Conservation (phyloP, 1,139 yeast genomes). For the Casaregolazyma lundiana region DNA sequence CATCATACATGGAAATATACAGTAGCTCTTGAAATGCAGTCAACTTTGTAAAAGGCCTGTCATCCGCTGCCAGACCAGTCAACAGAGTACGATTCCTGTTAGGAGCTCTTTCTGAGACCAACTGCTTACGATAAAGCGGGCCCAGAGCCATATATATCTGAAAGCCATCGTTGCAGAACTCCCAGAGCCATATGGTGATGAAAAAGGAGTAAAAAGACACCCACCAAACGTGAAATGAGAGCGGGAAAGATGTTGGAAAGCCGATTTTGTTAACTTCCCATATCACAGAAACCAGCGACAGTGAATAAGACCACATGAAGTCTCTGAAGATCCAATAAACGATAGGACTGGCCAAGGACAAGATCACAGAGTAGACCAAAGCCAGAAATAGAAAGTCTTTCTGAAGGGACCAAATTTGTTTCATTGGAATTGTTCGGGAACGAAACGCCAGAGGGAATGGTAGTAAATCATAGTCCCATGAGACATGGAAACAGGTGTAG, state of each 20-base stretch:
- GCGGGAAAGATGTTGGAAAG: slow-evolving; percentile 35
- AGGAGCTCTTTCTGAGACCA: slow-evolving; percentile 61
- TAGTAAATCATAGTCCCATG: slow-evolving; percentile 59
- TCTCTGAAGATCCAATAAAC: slow-evolving; percentile 44
- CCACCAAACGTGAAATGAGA: slow-evolving; percentile 39
- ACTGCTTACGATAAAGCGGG: slow-evolving; percentile 69
- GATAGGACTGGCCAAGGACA: slow-evolving; percentile 41
- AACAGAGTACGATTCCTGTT: slow-evolving; percentile 73
- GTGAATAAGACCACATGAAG: slow-evolving; percentile 41
- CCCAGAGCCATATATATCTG: slow-evolving; percentile 77
- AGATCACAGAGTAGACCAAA: slow-evolving; percentile 34
- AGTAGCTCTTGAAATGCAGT: slow-evolving; percentile 39
- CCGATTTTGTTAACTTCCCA: slow-evolving; percentile 35
- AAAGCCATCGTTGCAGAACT: slow-evolving; percentile 56
- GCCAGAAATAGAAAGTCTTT: slow-evolving; percentile 40
- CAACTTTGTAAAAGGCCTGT: slow-evolving; percentile 48
- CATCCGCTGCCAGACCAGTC: slow-evolving; percentile 55
- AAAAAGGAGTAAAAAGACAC: slow-evolving; percentile 40
- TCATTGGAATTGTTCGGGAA: slow-evolving; percentile 9
- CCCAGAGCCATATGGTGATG: slow-evolving; percentile 50
- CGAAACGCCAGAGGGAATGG: slow-evolving; percentile 38
- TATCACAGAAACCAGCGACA: slow-evolving; percentile 29
- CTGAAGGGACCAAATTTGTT: slow-evolving; percentile 27
- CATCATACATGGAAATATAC: slow-evolving; percentile 29
- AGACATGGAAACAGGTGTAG: slow-evolving; percentile 53